Conservation (phyloP, 768 basidiomycete species). For the Lentinula sp. region DNA sequence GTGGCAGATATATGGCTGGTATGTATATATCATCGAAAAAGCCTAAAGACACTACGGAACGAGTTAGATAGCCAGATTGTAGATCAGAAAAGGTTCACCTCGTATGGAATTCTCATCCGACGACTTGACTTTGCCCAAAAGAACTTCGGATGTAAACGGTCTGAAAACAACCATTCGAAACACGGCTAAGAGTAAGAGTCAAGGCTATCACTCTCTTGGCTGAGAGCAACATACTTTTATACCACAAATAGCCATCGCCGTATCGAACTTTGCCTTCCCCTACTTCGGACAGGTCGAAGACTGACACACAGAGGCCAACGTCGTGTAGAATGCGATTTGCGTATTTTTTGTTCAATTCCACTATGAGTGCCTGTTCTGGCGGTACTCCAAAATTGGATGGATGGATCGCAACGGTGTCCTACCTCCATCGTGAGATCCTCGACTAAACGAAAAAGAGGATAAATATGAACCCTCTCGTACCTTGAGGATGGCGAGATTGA, state of each 20-base stretch:
- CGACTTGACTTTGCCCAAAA: slow-evolving; percentile 84
- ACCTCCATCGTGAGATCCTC: neutral
- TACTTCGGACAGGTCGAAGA: slow-evolving; percentile 81
- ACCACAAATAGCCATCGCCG: slow-evolving; percentile 93
- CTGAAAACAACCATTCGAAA: slow-evolving; percentile 90
- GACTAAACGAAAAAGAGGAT: neutral
- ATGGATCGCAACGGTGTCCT: slow-evolving; percentile 91
- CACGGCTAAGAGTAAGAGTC: slow-evolving; percentile 44
- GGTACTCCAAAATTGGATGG: slow-evolving; percentile 81
- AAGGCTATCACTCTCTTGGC: neutral
- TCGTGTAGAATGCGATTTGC: slow-evolving; percentile 88
- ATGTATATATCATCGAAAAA: slow-evolving; percentile 96
- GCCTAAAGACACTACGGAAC: slow-evolving; percentile 63
- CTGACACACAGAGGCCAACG: slow-evolving; percentile 85
- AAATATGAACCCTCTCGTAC: slow-evolving; percentile 7
- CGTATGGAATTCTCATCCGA: slow-evolving; percentile 83
- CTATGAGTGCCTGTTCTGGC: slow-evolving; percentile 71
- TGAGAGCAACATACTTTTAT: slow-evolving; percentile 58
- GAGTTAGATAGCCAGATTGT: neutral
- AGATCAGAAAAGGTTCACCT: slow-evolving; percentile 39
- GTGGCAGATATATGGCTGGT: slow-evolving; percentile 72
- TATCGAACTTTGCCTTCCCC: slow-evolving; percentile 92
- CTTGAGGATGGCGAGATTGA: slow-evolving; percentile 41
- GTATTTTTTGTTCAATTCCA: slow-evolving; percentile 92
- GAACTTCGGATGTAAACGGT: slow-evolving; percentile 85